Evolutionary conservation across 1,139 yeast species (phyloP), one percentile per base, ranked within the genome.

Genomic region (Saccharomycopsis hybrid): DNA sequence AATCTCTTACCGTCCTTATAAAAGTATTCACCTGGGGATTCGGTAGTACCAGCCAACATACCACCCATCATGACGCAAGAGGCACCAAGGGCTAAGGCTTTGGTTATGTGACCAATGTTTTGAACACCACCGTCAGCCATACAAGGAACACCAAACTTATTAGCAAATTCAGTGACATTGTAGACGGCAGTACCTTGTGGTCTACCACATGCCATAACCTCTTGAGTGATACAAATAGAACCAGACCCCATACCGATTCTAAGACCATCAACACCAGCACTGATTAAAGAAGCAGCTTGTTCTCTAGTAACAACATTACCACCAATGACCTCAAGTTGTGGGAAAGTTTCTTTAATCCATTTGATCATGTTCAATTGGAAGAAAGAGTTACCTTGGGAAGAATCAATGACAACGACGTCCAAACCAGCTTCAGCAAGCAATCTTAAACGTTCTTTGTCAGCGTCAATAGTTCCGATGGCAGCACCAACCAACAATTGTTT

Each of bases 241-340:
- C 98, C 98, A 42, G 97, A 88, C 64, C 99, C 99, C 99, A 92
- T 92, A 74, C 98, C 99, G 59, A 92, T 90, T 78, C 97, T 89
- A 64, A 92, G 78, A 67, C 90, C 98, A 70, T 92, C 99, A 52
- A 95, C 96, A 71, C 98, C 98, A 52, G 95, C 97, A 62, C 79
- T 85, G 62, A 92, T 94, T 66, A 92, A 79, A 63, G 82, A 77
- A 58, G 99, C 98, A 58, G 98, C 97, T 77, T 94, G 98, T 70
- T 92, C 98, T 71, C 98, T 85, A 60, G 97, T 90, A 55, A 90
- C 98, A 63, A 94, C 98, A 67, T 92, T 92, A 77, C 98, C 99
- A 56, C 95, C 99, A 70, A 92, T 81, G 58, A 92, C 87, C 70
- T 92, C 81, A 63, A 92, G 74, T 30, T 83, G 77, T 58, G 95